These are phyloP conservation scores for Exutisphaerella laricina DNA, from an alignment of 2,329 filamentous ascomycete species.

Conservation along the genomic window DNA sequence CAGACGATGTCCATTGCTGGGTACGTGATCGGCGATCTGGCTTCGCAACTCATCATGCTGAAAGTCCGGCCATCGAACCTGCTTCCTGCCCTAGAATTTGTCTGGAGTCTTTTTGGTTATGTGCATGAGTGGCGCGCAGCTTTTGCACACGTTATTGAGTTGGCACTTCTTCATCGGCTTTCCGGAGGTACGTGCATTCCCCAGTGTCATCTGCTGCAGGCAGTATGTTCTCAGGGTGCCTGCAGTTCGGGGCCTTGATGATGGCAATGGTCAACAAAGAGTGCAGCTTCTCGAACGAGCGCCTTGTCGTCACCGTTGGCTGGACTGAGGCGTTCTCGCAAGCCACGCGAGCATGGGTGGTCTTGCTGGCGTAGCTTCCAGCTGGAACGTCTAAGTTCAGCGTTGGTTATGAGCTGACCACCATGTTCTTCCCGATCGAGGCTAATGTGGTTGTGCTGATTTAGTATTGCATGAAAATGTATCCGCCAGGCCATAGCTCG, in stretches of 20 bases:
- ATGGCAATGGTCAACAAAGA: conserved; percentile 33
- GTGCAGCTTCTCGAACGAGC: conserved; percentile 17
- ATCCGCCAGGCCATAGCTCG: conserved; percentile 8
- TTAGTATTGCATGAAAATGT: conserved; percentile 13
- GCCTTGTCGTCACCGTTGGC: conserved; percentile 18
- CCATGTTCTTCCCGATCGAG: conserved; percentile 28
- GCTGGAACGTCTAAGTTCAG: conserved; percentile 21
- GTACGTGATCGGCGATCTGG: conserved; percentile 7
- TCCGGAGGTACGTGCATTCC: conserved; percentile 4
- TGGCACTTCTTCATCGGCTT: conserved; percentile 8
- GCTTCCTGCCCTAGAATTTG: conserved; percentile 5
- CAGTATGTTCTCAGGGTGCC: conserved; percentile 37
- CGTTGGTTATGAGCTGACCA: conserved; percentile 27
- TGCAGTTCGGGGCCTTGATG: conserved; percentile 35
- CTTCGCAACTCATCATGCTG: conserved; percentile 7
- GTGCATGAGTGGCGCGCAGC: conserved; percentile 2
- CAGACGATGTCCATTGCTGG: conserved; percentile 8
- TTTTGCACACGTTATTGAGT: conserved; percentile 3
- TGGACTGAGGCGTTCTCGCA: conserved; percentile 19
- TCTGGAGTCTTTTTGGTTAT: conserved; percentile 7
- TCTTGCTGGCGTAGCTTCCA: conserved; percentile 17
- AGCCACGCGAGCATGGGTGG: conserved; percentile 22
- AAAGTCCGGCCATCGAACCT: conserved; percentile 5
- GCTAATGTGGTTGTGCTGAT: conserved; percentile 15
- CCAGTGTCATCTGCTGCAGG: conserved; percentile 24